Evolutionary conservation across 768 basidiomycete species (phyloP).

Genomic region (Suillus paluster): DNA sequence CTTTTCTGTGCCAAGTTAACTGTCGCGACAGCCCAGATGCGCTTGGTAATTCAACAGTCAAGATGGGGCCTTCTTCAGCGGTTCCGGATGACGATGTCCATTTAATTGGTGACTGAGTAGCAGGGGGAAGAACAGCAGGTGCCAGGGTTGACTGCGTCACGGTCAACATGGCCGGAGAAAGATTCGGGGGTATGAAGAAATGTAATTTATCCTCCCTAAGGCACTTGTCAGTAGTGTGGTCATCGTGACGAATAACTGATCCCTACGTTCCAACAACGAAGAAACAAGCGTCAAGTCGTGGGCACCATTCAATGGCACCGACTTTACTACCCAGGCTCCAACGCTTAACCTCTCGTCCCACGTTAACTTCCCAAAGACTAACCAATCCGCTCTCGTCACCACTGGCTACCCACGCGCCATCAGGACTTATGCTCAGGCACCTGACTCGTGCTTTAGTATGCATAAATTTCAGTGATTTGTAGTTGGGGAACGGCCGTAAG

Average conservation of each 20-base stretch:
- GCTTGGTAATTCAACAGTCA: slow-evolving; percentile 64
- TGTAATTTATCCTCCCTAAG: slow-evolving; percentile 79
- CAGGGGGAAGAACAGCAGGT: slow-evolving; percentile 65
- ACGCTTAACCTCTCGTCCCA: slow-evolving; percentile 85
- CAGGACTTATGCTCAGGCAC: slow-evolving; percentile 79
- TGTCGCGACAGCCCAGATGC: slow-evolving; percentile 78
- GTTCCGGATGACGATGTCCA: slow-evolving; percentile 61
- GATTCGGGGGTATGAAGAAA: slow-evolving; percentile 81
- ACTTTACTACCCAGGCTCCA: slow-evolving; percentile 86
- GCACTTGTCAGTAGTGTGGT: slow-evolving; percentile 15
- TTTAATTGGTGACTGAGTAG: slow-evolving; percentile 67
- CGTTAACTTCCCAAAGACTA: slow-evolving; percentile 88
- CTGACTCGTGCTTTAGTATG: slow-evolving; percentile 75
- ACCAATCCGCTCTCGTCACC: slow-evolving; percentile 90
- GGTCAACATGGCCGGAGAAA: slow-evolving; percentile 60
- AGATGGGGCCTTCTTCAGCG: slow-evolving; percentile 57
- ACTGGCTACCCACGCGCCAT: slow-evolving; percentile 89
- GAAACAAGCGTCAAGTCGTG: slow-evolving; percentile 78
- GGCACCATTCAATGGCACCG: slow-evolving; percentile 92
- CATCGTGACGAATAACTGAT: slow-evolving; percentile 10
- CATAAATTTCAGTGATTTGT: slow-evolving; percentile 70
- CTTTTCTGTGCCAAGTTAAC: slow-evolving; percentile 89
- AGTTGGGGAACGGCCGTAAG: slow-evolving; percentile 92
- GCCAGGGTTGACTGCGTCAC: slow-evolving; percentile 64
- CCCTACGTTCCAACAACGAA: slow-evolving; percentile 83